Base-by-base conservation (phyloP, 164 flowering plant species). In the Magnolia sinica region DNA sequence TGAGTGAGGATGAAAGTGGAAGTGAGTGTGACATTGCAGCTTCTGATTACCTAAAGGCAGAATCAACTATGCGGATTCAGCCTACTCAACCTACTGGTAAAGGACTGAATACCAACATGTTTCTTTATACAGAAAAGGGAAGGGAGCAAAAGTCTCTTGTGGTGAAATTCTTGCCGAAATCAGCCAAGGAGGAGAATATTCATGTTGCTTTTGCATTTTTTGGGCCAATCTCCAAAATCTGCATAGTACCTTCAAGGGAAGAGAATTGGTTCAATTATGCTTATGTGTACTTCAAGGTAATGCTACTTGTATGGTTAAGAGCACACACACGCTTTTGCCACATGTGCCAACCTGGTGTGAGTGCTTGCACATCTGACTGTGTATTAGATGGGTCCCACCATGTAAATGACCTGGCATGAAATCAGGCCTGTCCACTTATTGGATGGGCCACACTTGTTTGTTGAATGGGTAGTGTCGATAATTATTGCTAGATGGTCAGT, bases 281-380 rank as follows among this genome's bases (percentile, higher is more conserved):
- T 29, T 74, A 73, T 22, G 64, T 87, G 19, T 29, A 77, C 70
- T 87, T 87, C 76, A 66, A 82, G 87, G 87, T 85, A 79, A 78
- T 76, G 16, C 19, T 74, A 16, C 69, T 37, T 73, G 13, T 55
- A 11, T 55, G 61, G 61, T 55, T 16, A 55, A 55, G 18, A 55
- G 61, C 16, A 3, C 13, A 55, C 45, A 37, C 45, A 37, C 7
- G 7, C 7, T 37, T 37, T 37, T 37, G 45, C 45, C 45, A 37
- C 45, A 37, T 37, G 45, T 37, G 45, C 45, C 45, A 37, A 37
- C 45, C 45, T 37, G 45, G 45, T 37, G 45, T 37, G 45, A 37
- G 45, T 37, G 45, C 45, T 37, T 37, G 45, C 16, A 16, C 61
- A 55, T 55, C 61, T 55, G 13, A 55, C 16, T 55, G 2, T 10